Evolutionary conservation across 345 rosid species (phyloP), one percentile per base, ranked within the genome.

Genomic region (Eucalyptus lansdowneana): DNA sequence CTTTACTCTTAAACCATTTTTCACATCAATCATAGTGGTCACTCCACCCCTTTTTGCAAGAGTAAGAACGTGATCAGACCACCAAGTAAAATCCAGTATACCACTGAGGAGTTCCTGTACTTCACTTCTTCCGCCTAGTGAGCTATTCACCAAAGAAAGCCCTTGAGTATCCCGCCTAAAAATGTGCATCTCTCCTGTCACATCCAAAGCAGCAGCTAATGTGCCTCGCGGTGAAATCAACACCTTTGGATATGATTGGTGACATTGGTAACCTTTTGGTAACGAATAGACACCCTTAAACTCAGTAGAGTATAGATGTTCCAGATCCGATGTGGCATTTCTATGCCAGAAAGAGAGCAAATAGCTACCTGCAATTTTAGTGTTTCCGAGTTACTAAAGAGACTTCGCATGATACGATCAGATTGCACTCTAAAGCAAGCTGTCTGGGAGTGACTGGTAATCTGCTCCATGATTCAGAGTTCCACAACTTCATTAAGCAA

Each of bases 61-160:
- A 90, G 96, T 87, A 90, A 98, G 90, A 90, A 95, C 87, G 37
- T 94, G 94, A 88, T 96, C 97, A 89, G 97, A 96, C 99, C 99
- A 98, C 99, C 99, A 98, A 86, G 99, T 93, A 87, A 98, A 96
- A 91, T 98, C 99, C 72, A 90, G 91, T 81, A 93, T 89, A 90
- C 93, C 94, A 86, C 89, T 89, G 60, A 95, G 91, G 90, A 89
- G 85, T 51, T 94, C 95, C 89, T 80, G 54, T 85, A 87, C 56
- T 72, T 86, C 88, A 58, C 86, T 86, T 45, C 91, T 80, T 80
- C 50, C 80, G 50, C 89, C 90, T 90, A 90, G 91, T 76, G 91
- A 89, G 86, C 89, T 91, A 88, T 87, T 88, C 91, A 49, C 93
- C 90, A 95, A 92, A 44, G 92, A 90, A 86, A 86, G 50, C 72